Evolutionary conservation across 2,329 filamentous ascomycete genomes (phyloP).

Genomic region (Epichloe sibirici): DNA sequence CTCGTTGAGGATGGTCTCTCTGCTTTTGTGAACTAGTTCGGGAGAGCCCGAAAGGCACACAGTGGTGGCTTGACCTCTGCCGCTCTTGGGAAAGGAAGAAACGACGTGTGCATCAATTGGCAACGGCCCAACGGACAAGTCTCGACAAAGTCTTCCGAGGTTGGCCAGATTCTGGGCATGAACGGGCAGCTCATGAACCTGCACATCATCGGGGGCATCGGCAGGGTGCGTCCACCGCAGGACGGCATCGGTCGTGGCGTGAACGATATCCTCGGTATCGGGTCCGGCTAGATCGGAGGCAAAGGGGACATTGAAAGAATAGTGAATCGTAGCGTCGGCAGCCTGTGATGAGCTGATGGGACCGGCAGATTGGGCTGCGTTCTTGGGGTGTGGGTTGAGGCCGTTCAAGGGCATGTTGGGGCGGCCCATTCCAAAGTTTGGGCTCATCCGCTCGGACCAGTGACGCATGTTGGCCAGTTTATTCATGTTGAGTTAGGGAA

Average conservation of each 20-base stretch:
- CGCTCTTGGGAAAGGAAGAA: slow-evolving; percentile 64
- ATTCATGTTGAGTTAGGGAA: slow-evolving; percentile 43
- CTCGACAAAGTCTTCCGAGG: slow-evolving; percentile 66
- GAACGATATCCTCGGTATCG: slow-evolving; percentile 87
- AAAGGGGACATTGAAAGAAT: slow-evolving; percentile 96
- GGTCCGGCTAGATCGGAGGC: slow-evolving; percentile 84
- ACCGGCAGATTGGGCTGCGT: slow-evolving; percentile 36
- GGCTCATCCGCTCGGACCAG: slow-evolving; percentile 59
- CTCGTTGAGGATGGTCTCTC: slow-evolving; percentile 80
- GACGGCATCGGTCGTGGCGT: slow-evolving; percentile 78
- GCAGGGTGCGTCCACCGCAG: slow-evolving; percentile 89
- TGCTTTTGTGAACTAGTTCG: slow-evolving; percentile 79
- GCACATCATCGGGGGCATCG: slow-evolving; percentile 71
- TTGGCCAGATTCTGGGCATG: slow-evolving; percentile 77
- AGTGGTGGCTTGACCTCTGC: slow-evolving; percentile 64
- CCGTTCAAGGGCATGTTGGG: slow-evolving; percentile 43
- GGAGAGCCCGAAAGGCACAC: slow-evolving; percentile 83
- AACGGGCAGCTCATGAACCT: slow-evolving; percentile 81
- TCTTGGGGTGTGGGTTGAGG: slow-evolving; percentile 47
- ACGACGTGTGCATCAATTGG: slow-evolving; percentile 76
- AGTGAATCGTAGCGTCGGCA: slow-evolving; percentile 69
- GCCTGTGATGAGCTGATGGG: slow-evolving; percentile 56
- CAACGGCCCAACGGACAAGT: slow-evolving; percentile 58
- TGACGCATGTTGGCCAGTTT: slow-evolving; percentile 61
- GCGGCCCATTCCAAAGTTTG: slow-evolving; percentile 53